Evolutionary conservation across 768 basidiomycete genomes (phyloP), one percentile per base, ranked within the genome.

Genomic region (Phallus indusiatus): DNA sequence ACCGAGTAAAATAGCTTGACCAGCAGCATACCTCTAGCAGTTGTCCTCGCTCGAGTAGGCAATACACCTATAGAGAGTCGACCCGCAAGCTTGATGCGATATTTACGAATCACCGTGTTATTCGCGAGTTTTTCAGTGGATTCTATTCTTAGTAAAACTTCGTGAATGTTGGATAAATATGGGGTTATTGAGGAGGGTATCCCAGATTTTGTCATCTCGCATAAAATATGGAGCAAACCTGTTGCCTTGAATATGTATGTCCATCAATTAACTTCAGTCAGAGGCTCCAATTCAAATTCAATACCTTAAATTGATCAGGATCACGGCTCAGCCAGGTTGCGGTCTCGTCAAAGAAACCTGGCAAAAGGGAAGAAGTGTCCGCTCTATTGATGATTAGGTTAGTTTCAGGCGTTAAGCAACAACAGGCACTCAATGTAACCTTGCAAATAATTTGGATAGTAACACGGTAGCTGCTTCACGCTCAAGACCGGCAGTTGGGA

Each of bases 391-490:
- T 20, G 28, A 28, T 55, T 14, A n/a, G 33, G 46, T 20, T 2
- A 37, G 46, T 24, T 69, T 35, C 70, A 64, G 24, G 52, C 22
- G 54, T 2, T 5, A 2, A 33, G 14, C 49, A 42, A 59, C 22
- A 37, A 65, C 35, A 6, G 33, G 66, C n/a, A 34, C 28, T 11
- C 61, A 50, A 42, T 67, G 81, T 47, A 70, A 87, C 85, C 94
- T 83, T 65, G 82, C 83, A 67, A 89, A 96, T 33, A 94, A 73
- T 42, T 85, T 78, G 2, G 93, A 84, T 6, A 97, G 76, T n/a
- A 95, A 72, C 10, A 90, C 69, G 0, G 88, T 86, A 33, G 91
- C 89, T 34, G 81, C 86, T 47, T 93, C 89, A 7, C 92, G 80
- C 67, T 96, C 94, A 59, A 94, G 74, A 0, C 95, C 94, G 12